These are phyloP conservation scores for Heritiera fomes DNA, from an alignment of 345 rosid genomes.

Conservation along the genomic window DNA sequence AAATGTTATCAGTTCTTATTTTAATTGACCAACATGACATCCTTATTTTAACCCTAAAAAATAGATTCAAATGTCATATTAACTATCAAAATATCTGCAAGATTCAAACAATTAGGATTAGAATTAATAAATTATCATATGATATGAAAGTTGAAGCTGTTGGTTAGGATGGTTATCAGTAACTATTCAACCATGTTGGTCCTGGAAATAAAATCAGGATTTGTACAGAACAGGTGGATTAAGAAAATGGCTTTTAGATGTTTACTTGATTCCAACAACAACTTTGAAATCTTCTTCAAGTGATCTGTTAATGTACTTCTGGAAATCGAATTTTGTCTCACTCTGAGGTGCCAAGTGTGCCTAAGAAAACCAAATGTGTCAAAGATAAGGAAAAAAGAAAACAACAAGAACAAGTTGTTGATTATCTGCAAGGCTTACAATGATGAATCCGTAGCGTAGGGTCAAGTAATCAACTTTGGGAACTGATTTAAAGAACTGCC, in stretches of 20 bases:
- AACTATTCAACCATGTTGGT: not conserved
- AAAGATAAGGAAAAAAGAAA: not conserved
- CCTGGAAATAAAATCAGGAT: not conserved
- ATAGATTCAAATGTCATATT: not conserved
- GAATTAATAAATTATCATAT: not conserved
- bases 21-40: too few relatives aligned
- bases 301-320: conserved; percentile 74
- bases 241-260: not conserved
- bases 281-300: conserved; percentile 85
- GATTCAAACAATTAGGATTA: not conserved
- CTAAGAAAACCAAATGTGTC: conserved; percentile 34
- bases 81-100: not conserved
- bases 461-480: conserved; percentile 81
- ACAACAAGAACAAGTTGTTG: not conserved
- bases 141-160: not conserved
- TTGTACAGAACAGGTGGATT: not conserved
- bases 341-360: conserved; percentile 86
- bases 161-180: not conserved
- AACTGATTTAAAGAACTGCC: conserved; percentile 86
- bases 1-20: not conserved
- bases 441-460: conserved; percentile 84
- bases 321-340: conserved; percentile 65
- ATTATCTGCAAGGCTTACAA: conserved; percentile 36
- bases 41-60: not conserved
- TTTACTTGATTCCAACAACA: conserved; percentile 83